Evolutionary conservation across 2,329 filamentous ascomycete species (phyloP), one percentile per base, ranked within the genome.

Genomic region (Colletotrichum tofieldiae): DNA sequence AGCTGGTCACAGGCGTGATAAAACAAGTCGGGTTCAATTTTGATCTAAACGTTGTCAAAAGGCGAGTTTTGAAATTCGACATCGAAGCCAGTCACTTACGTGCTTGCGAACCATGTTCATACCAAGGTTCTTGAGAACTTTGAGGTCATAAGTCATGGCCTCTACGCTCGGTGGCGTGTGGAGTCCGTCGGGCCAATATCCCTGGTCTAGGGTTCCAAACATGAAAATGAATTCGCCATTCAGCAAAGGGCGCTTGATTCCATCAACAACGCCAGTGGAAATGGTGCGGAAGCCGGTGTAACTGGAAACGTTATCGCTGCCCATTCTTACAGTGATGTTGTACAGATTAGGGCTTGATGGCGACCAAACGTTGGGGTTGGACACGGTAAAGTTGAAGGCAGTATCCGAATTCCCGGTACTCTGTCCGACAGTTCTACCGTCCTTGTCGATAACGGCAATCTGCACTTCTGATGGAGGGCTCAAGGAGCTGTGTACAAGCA

Each of bases 21-120:
- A 78, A 91, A 94, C 8, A 93, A 79, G 16, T 90, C 90, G 0
- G 89, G 86, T 75, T 93, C 91, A 8, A 93, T 84, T 80, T 93
- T 93, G 82, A 93, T 91, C 88, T 83, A 20, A 1, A 26, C 2
- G 12, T 4, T 85, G 52, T 70, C 23, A 66, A 41, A 5, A 12
- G 14, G 3, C 16, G 49, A 18, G 7, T 32, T 1, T 16, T 29
- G 1, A 23, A 12, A 23, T 23, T 2, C 5, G 2, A 8, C 5
- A 14, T n/a, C 11, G 6, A 20, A 12, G 5, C 6, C 29, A 8
- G 7, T 3, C 8, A 78, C 88, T 82, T 76, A 90, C 90, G 76
- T 94, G 92, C 78, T 94, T 94, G 45, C 92, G 89, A 12, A 93
- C 78, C 86, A 91, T 91, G 79, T 94, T 94, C 79, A 92, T 91